Conservation (phyloP, 2,329 filamentous ascomycete species). For the Oidium heveae region DNA sequence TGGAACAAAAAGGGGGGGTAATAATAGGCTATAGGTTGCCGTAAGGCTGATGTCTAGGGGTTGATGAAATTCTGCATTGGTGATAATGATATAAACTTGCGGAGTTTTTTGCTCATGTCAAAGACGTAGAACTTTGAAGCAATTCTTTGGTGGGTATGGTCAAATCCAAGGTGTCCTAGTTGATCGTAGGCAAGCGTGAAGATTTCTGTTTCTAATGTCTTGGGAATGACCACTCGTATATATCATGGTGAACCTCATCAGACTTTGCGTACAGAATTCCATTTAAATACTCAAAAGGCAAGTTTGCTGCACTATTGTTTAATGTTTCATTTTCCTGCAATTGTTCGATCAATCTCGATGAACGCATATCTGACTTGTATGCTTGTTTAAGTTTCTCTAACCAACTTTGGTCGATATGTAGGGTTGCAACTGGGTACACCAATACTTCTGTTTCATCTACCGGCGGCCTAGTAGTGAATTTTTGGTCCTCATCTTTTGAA, state of each 20-base stretch:
- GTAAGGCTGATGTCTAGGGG: not conserved
- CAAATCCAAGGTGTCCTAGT: not conserved
- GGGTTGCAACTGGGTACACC: not conserved
- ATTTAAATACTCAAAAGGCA: not conserved
- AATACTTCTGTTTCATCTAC: not conserved
- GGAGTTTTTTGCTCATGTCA: not conserved
- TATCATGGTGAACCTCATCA: not conserved
- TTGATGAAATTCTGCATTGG: not conserved
- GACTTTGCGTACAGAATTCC: not conserved
- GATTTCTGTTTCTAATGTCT: not conserved
- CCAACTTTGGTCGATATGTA: not conserved
- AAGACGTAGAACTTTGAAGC: not conserved
- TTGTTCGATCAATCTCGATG: not conserved
- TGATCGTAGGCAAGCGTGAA: not conserved
- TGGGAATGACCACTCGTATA: not conserved
- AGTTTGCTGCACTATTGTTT: not conserved
- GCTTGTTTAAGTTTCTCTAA: not conserved
- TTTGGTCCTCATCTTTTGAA: no score
- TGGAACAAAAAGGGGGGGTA: not conserved
- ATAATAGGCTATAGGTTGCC: not conserved
- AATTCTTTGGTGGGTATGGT: not conserved
- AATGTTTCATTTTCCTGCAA: not conserved
- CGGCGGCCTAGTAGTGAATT: no score
- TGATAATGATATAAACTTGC: not conserved
- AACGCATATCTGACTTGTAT: not conserved